Conservation (phyloP, 345 rosid genomes). For the Linum trigynum region DNA sequence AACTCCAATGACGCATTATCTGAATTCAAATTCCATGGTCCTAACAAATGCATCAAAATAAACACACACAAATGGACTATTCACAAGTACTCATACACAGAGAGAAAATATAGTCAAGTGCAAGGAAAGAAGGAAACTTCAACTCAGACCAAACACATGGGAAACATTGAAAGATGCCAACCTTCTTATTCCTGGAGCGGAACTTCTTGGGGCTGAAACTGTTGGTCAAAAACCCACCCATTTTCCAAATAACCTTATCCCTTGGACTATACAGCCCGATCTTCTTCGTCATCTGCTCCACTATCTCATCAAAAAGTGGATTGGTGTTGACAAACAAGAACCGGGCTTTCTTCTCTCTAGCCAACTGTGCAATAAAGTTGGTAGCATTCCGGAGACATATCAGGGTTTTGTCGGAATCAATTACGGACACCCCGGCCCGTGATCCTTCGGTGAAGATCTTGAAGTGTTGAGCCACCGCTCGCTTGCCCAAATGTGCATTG, state of each 20-base stretch:
- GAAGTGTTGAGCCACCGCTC: conserved; percentile 68
- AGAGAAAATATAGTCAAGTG: background rate
- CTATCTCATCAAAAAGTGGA: conserved; percentile 75
- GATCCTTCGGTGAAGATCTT: conserved; percentile 66
- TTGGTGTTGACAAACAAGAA: conserved; percentile 88
- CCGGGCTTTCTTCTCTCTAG: conserved; percentile 40
- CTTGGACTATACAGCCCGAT: conserved; percentile 61
- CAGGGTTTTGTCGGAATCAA: conserved; percentile 84
- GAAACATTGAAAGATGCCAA: background rate
- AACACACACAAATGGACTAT: background rate
- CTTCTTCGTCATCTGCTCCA: conserved; percentile 63
- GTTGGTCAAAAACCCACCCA: conserved; percentile 82
- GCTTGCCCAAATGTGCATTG: conserved; percentile 75
- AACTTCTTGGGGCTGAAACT: conserved; percentile 84
- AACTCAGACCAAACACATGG: background rate
- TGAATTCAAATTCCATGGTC: background rate
- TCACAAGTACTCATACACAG: background rate
- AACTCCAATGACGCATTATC: background rate
- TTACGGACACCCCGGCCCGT: conserved; percentile 52
- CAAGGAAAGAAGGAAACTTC: background rate
- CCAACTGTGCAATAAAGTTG: conserved; percentile 60
- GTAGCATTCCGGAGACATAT: conserved; percentile 85
- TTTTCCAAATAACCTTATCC: conserved; percentile 51
- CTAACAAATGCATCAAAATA: too few species aligned
- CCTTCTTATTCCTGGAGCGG: conserved; percentile 70